Conservation (phyloP, 768 basidiomycete genomes). For the Lentinula raphanica region DNA sequence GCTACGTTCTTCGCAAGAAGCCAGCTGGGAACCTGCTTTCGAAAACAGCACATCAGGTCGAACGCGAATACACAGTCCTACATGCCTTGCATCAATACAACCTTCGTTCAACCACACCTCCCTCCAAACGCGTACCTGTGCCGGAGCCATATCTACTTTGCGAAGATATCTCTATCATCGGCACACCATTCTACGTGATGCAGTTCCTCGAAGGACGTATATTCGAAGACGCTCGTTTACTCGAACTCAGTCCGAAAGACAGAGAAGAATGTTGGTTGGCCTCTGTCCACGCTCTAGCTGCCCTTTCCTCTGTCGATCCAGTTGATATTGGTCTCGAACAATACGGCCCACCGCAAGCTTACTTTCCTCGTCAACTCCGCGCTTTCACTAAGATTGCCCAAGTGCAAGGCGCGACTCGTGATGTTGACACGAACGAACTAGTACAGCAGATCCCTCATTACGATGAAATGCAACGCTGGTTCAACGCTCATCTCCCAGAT, state of each 20-base stretch:
- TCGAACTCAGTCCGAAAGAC: slow-evolving; percentile 55
- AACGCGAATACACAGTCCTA: slow-evolving; percentile 86
- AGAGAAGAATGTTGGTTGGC: slow-evolving; percentile 78
- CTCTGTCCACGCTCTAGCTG: slow-evolving; percentile 64
- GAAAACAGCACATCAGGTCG: slow-evolving; percentile 90
- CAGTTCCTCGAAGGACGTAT: slow-evolving; percentile 92
- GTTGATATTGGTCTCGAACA: slow-evolving; percentile 57
- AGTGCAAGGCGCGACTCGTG: slow-evolving; percentile 67
- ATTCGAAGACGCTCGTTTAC: slow-evolving; percentile 81
- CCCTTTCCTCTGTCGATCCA: slow-evolving; percentile 62
- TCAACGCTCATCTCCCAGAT: slow-evolving; percentile 66
- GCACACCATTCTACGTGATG: slow-evolving; percentile 95
- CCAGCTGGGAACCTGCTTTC: slow-evolving; percentile 85
- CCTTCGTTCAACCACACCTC: slow-evolving; percentile 41
- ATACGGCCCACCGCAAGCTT: slow-evolving; percentile 72
- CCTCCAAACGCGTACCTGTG: slow-evolving; percentile 64
- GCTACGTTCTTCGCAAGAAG: slow-evolving; percentile 89
- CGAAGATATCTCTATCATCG: slow-evolving; percentile 69
- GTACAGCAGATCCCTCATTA: slow-evolving; percentile 74
- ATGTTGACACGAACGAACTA: slow-evolving; percentile 54
- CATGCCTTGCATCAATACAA: slow-evolving; percentile 76
- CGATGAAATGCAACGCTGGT: slow-evolving; percentile 72
- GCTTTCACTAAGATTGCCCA: slow-evolving; percentile 77
- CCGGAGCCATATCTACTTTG: slow-evolving; percentile 83
- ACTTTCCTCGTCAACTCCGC: slow-evolving; percentile 92